Evolutionary conservation across 192 early-diverging fungal genomes (phyloP).

Genomic region (Linnemannia hyalina): DNA sequence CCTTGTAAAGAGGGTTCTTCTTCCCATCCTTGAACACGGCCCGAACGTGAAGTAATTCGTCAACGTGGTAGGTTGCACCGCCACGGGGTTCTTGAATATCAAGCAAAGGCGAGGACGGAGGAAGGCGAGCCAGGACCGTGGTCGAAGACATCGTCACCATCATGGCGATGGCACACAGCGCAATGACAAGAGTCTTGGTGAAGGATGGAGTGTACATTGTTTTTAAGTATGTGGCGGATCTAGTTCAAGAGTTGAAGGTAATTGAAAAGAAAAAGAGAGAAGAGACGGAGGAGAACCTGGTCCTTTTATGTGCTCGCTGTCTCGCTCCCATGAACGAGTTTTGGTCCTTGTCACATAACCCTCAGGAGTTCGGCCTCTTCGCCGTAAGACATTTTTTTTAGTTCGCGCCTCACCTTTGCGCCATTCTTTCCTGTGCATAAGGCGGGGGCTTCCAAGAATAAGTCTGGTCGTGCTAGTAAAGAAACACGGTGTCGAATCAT

Average conservation of each 20-base stretch:
- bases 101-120: slow-evolving; percentile 7
- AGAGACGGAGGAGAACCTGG: neutral
- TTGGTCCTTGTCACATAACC: neutral
- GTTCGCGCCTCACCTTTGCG: neutral
- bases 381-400: neutral
- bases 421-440: neutral
- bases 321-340: neutral
- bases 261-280: neutral
- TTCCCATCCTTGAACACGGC: slow-evolving; percentile 8
- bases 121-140: neutral
- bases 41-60: slow-evolving; percentile 4
- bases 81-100: neutral
- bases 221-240: neutral
- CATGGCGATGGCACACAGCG: slow-evolving; percentile 2
- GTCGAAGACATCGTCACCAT: slow-evolving; percentile 2
- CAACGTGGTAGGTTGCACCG: neutral
- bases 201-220: slow-evolving; percentile 17
- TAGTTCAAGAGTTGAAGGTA: neutral
- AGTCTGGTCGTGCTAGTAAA: neutral
- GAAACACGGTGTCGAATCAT: neutral
- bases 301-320: neutral
- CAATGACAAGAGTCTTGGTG: neutral
- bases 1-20: slow-evolving; percentile 15
- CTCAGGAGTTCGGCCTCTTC: neutral
- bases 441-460: neutral